Evolutionary conservation across 2,329 filamentous ascomycete species (phyloP), one percentile per base, ranked within the genome.

Genomic region (Pestalotiopsis sp.): DNA sequence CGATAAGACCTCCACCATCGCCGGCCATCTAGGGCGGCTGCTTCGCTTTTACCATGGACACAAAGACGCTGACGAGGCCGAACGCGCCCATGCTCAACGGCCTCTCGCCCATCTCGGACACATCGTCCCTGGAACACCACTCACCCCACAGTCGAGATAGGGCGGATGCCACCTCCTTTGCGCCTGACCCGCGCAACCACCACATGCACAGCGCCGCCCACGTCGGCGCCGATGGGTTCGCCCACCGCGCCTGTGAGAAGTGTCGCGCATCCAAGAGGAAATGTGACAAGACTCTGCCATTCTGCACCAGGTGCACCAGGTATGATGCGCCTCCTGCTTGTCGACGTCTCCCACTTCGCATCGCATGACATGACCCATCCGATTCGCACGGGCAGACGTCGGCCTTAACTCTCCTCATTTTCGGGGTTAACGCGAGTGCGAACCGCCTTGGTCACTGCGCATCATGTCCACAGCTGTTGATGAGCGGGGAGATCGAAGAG

Each of bases 261-360:
- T 79, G 77, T 62, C 74, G 77, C 20, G 71, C 75, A 2, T 78
- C 76, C 1, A 79, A 79, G 56, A 72, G 77, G 58, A 77, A 77
- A 68, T 79, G 77, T 66, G 77, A 79, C 65, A 79, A 79, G 69
- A 78, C 76, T 62, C 65, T 79, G 61, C 77, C 77, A 1, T 72
- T 71, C 45, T 79, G 77, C 68, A 76, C 78, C 36, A 72, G 77
- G 56, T 79, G 77, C 69, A 74, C 71, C 58, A 75, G 77, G 77
- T 79, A 36, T 36, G 31, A 75, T 65, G 69, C n/a, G 52, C 20
- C 52, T 25, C 14, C 25, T 23, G 49, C 13, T 17, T 27, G 58
- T 58, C 27, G 52, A 17, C 13, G 56, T 7, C 49, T 40, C 49
- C 17, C 17, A n/a, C 59, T 59, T 20, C 45, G 52, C 64, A 60